Evolutionary conservation across 2,329 filamentous ascomycete genomes (phyloP), one percentile per base, ranked within the genome.

Genomic region (Trichoderma sp.): DNA sequence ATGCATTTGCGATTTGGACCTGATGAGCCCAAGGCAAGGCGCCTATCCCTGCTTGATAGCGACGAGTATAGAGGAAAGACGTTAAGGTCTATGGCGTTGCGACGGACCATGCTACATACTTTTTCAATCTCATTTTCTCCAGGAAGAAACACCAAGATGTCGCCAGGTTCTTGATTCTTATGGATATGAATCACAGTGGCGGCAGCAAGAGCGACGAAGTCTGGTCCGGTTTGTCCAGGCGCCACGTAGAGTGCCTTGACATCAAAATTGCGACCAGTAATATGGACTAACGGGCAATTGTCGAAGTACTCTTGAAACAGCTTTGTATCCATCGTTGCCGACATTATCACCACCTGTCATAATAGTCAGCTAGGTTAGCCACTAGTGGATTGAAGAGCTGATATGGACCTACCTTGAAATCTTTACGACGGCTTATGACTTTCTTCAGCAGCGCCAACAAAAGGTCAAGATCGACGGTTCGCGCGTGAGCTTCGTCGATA

Each of bases 401-500:
- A 29, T 29, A 29, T 29, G 7, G 7, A 34, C 29, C 17, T 64
- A 64, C 45, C 64, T 69, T 70, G 34, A 67, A 37, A 32, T 68
- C 57, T 19, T 56, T 25, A 2, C 60, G 35, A 13, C 22, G 2
- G n/a, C 19, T 25, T 17, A 54, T n/a, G 32, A n/a, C 27, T 22
- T 45, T 48, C 35, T 71, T 70, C 10, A 71, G 50, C 13, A 68
- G 19, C 2, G 68, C 64, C 15, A 71, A 10, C 27, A 71, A 32
- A 3, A 71, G 3, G 42, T 69, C 70, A 6, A 57, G 53, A 9
- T 66, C 42, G 15, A 69, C 25, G 4, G 70, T 72, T 15, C 52
- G 52, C 45, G 70, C 68, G 35, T 71, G 71, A 1, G 67, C 68
- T 32, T 72, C 68, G 34, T 68, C 70, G n/a, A 67, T 53, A 13